Base-by-base conservation (phyloP, 2,329 filamentous ascomycete genomes). In the Paraphaeosphaeria minitans region DNA sequence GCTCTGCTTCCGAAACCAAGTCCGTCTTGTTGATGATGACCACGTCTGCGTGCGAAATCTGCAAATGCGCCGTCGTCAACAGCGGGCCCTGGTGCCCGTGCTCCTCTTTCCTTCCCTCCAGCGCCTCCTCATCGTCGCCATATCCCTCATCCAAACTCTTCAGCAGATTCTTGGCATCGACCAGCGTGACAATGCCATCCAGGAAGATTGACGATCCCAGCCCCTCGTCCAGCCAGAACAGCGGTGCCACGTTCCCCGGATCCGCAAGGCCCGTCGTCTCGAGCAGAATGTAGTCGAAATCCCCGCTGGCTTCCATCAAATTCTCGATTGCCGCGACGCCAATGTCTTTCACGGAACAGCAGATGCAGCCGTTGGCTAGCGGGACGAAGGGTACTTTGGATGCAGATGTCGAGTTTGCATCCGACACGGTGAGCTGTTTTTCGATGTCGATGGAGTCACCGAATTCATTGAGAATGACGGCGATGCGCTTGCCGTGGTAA, bases 141-240 rank as follows among this genome's bases (percentile, higher is more conserved):
- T 68, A 67, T 1, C 77, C 78, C 56, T 96, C 91, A 63, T 97
- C 91, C 2, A 99, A 83, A 68, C 87, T 91, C 63, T 84, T 87
- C 4, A 96, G 76, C 22, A 99, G 90, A 69, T 98, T 97, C 79
- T 95, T 96, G 33, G 93, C 94, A 75, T 99, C 95, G 21, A 99
- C 92, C 1, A 99, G 82, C 0, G 95, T 98, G 48, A 98, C 93
- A 57, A 99, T 97, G 1, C 95, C 95, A 72, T 99, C 95, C 0
- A 99, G 86, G 76, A 96, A 99, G 69, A 99, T 97, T 39, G 90
- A 93, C 76, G 93, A 97, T 8, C 93, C 94, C 2, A 99, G 84
- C 0, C 93, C 95, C 65, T 98, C 94, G 69, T 99, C 95, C 27
- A 99, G 89, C 95, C 95, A 99, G 80, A 99, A 99, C 14, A 98